Evolutionary conservation across 2,329 filamentous ascomycete species (phyloP).

Genomic region (Madurella fahalii): DNA sequence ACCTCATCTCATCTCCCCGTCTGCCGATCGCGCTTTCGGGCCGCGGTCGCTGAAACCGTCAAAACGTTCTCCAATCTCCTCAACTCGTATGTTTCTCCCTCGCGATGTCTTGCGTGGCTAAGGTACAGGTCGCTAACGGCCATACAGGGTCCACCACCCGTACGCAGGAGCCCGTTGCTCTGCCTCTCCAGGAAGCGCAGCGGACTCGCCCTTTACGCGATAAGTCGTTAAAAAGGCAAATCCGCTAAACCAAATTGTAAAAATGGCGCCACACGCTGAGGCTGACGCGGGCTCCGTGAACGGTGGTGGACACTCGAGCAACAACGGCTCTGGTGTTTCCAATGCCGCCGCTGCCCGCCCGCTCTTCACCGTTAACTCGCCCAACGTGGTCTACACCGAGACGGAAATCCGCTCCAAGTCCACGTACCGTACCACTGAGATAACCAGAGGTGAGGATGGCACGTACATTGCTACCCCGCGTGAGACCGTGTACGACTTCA

Average conservation of each 20-base stretch:
- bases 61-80: constrained; percentile 99
- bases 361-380: constrained; percentile 83
- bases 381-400: constrained; percentile 89
- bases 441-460: constrained; percentile 65
- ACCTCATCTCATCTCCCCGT: constrained; percentile 8
- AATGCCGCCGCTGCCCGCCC: constrained; percentile 46
- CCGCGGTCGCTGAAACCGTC: constrained; percentile 63
- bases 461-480: constrained; percentile 80
- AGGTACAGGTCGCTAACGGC: constrained; percentile 8
- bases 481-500: constrained; percentile 94
- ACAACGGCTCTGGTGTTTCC: constrained; percentile 47
- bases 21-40: constrained; percentile 51
- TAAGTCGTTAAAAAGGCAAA: constrained; percentile 39
- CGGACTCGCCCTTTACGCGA: constrained; percentile 58
- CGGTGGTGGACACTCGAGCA: constrained; percentile 51
- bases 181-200: constrained; percentile 79
- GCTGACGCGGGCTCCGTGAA: constrained; percentile 51
- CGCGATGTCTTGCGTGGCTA: neutral
- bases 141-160: constrained; percentile 78
- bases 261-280: constrained; percentile 93
- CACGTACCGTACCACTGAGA: constrained; percentile 89
- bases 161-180: constrained; percentile 95
- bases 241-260: constrained; percentile 20
- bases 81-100: constrained; percentile 69
- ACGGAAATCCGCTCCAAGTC: constrained; percentile 88